Base-by-base conservation (phyloP, 768 basidiomycete genomes). In the Lyophyllum decastes region DNA sequence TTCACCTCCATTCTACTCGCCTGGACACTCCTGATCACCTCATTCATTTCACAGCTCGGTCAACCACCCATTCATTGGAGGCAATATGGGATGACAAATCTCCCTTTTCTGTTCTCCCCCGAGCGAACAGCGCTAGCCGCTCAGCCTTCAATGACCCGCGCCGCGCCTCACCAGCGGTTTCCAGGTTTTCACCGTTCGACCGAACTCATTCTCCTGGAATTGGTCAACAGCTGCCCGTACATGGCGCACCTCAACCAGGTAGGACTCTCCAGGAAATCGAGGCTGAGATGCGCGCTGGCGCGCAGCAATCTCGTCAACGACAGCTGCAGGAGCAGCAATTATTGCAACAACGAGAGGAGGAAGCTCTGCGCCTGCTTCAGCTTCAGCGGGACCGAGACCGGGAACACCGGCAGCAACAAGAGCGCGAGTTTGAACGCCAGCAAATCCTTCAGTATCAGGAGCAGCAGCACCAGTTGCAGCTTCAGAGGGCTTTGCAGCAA, bases 31-130 rank as follows among this genome's bases (percentile, higher is more conserved):
- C 55, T 65, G 57, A 62, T 51, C 16, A 22, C 49, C 48, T 38
- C 11, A 4, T 25, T 56, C 62, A 48, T 58, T 34, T 46, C 12
- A 50, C 72, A 77, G 76, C 73, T 62, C 75, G 74, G 61, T 66
- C 78, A 49, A 70, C 72, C 50, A 69, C 71, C 8, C 73, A 79
- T 40, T 85, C 86, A 19, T 75, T 89, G 35, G 89, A 91, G 64
- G 83, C 89, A 14, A 85, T 92, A 65, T 93, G 91, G 91, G 87
- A 90, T 52, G 87, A 92, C 76, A 89, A 82, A 68, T 90, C 90
- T 11, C 83, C 84, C 0, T 89, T 90, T 67, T 89, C 88, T 34
- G 77, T 86, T 49, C 78, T 92, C 59, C 80, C 86, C 40, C 77
- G 82, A 35, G 60, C 71, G 54, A 86, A 82, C 64, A 83, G 86